phyloP scores from a whole-genome alignment of 1,284 basidiomycete genomes.

The Trametes pubescens region DNA sequence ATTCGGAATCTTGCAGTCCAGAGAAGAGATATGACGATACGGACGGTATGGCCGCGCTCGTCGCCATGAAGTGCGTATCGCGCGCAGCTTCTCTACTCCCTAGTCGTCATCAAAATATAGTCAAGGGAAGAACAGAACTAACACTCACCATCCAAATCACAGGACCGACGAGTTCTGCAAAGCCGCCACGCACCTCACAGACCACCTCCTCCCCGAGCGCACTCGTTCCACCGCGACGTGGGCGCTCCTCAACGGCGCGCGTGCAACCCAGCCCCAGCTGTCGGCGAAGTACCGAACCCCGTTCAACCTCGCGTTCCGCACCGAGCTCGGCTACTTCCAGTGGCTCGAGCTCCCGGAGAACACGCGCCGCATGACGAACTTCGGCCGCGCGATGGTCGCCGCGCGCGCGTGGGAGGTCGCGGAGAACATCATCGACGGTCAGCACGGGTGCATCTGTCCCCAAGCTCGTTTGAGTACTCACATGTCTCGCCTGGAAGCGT shows the following conservation, averaged over 20 bases:
- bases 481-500: conserved; percentile 10
- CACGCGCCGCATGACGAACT: conserved; percentile 26
- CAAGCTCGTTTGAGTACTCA: too few species aligned
- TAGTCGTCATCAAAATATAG: background rate
- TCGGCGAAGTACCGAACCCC: conserved; percentile 30
- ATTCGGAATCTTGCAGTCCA: conserved; percentile 37
- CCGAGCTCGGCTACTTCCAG: conserved; percentile 30
- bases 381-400: conserved; percentile 37
- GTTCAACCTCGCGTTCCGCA: conserved; percentile 34
- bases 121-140: background rate
- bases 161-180: conserved; percentile 44
- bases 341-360: conserved; percentile 38
- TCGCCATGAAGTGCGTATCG: conserved; percentile 31
- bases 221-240: background rate
- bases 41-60: conserved; percentile 21
- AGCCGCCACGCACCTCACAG: conserved; percentile 37
- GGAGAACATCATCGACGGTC: conserved; percentile 33
- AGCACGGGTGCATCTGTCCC: background rate
- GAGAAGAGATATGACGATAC: conserved; percentile 36
- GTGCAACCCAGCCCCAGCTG: conserved; percentile 18
- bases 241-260: background rate
- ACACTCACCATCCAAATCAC: background rate
- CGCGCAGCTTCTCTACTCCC: background rate
- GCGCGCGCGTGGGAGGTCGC: conserved; percentile 29
- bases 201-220: conserved; percentile 31